A percentile compares a stretch with the other conserved stretches of the same genome.
These are phyloP conservation scores for Barnettozyma pratensis DNA, from an alignment of 805 yeast species.

Conservation along the genomic window DNA sequence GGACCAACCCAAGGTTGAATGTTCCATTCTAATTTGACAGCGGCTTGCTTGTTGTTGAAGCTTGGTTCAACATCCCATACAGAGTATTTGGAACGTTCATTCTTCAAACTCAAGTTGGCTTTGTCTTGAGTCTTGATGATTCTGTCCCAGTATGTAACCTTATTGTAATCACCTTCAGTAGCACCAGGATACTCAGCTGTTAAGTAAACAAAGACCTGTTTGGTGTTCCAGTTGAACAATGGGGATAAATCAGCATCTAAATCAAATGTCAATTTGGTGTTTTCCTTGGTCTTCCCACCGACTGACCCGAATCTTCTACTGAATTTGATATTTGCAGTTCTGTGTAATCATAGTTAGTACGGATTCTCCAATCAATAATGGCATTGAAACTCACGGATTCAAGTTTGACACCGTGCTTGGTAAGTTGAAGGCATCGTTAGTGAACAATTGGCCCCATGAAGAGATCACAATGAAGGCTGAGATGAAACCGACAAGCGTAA, in stretches of 20 bases:
- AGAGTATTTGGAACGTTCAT: conserved; percentile 66
- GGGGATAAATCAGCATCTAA: conserved; percentile 69
- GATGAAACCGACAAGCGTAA: conserved; percentile 46
- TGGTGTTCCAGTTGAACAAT: conserved; percentile 94
- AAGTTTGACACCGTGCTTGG: conserved; percentile 34
- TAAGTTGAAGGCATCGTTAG: conserved; percentile 39
- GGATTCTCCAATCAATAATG: not conserved
- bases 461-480: conserved; percentile 42
- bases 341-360: conserved; percentile 15
- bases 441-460: conserved; percentile 44
- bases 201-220: conserved; percentile 88
- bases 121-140: conserved; percentile 57
- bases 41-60: conserved; percentile 58
- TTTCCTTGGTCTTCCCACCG: conserved; percentile 68
- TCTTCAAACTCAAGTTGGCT: conserved; percentile 49
- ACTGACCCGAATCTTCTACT: conserved; percentile 66
- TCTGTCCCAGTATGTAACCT: conserved; percentile 87
- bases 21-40: conserved; percentile 77
- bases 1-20: conserved; percentile 90
- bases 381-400: conserved; percentile 23
- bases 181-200: conserved; percentile 70
- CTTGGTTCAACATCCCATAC: conserved; percentile 77
- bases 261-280: conserved; percentile 66
- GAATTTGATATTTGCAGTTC: conserved; percentile 39
- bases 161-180: conserved; percentile 40